Base-by-base conservation (phyloP, 1,284 basidiomycete genomes). In the Apiotrichum akiyoshidainum region DNA sequence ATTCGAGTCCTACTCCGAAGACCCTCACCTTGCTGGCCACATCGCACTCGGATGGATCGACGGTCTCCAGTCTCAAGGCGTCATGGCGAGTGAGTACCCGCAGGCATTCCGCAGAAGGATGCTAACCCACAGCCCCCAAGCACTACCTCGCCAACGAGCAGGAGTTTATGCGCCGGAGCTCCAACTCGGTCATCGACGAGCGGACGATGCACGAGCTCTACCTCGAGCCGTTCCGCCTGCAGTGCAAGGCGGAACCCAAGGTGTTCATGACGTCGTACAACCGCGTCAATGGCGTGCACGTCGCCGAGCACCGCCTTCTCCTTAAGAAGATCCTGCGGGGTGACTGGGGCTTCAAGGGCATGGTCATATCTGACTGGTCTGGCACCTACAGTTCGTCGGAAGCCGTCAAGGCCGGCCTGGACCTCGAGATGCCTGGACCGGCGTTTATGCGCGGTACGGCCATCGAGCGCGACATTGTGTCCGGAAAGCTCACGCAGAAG, bases 121-220 rank as follows among this genome's bases (percentile, higher is more conserved):
- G 45, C 39, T 44, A 47, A 45, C 11, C 35, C 37, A 7, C 50
- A 65, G 64, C 52, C 13, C 64, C 64, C 2, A 65, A 65, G 41
- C 64, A 81, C 55, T 66, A 59, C 35, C 53, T 71, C 34, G 58
- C 81, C 81, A 71, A 83, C 80, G 52, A 82, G 80, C 65, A 82
- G 77, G 78, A 84, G 80, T 81, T 69, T 52, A 79, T 60, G 31
- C 62, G 68, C 22, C 55, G 59, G 48, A 66, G 63, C 37, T 54
- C 53, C 58, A 55, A 68, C 80, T 79, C 80, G 49, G 80, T 81
- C 45, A 75, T 85, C 50, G 80, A 81, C 66, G 81, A 83, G 59
- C 84, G 89, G 34, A 86, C 89, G 0, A 80, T 92, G 46, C 83
- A 88, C 33, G 90, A 92, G 73, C 83, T 92, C 50, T 92, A 92